Evolutionary conservation across 805 yeast species (phyloP), one percentile per base, ranked within the genome.

Genomic region (Zygotorulaspora chibaensis): DNA sequence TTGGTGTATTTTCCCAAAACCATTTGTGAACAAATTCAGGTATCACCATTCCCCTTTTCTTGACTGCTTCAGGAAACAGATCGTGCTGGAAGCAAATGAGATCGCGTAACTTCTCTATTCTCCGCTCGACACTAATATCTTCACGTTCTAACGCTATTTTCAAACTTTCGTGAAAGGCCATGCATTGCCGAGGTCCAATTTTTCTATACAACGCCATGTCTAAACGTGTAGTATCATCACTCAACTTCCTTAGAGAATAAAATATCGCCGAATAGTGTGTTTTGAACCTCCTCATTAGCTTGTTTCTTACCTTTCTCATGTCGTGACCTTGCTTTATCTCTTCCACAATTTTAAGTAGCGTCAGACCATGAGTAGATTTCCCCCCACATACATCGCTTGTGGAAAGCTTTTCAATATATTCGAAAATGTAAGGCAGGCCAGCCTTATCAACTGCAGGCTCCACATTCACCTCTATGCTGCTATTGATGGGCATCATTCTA

Each of bases 11-110:
- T 2, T 49, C 40, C 47, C 51, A 54, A 43, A 63, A 61, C 67
- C 66, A 64, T 25, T 48, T 33, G 40, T 64, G 66, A 6, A 62
- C 46, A 1, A 33, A 37, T 16, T 48, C 46, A 11, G 65, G 61
- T 9, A 63, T 34, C 17, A 47, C 38, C 9, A 58, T 42, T 1
- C 54, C 54, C 3, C 34, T 20, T 3, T 43, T 45, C 3, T 38
- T 30, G n/a, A 50, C 42, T 2, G 44, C 25, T 3, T 38, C 33
- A 2, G 61, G 57, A 36, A 50, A 55, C 10, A 55, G 15, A 4
- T 47, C 50, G 29, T 50, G 47, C 39, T 60, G 62, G 2, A 49
- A 41, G n/a, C 45, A 33, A 7, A 62, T 57, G 8, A 51, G n/a
- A 9, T 47, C 33, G 43, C 61, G 60, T 1, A 60, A 20, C 28